Base-by-base conservation (phyloP, 108 stramenopile species). In the Cyclotella distinguenda region DNA sequence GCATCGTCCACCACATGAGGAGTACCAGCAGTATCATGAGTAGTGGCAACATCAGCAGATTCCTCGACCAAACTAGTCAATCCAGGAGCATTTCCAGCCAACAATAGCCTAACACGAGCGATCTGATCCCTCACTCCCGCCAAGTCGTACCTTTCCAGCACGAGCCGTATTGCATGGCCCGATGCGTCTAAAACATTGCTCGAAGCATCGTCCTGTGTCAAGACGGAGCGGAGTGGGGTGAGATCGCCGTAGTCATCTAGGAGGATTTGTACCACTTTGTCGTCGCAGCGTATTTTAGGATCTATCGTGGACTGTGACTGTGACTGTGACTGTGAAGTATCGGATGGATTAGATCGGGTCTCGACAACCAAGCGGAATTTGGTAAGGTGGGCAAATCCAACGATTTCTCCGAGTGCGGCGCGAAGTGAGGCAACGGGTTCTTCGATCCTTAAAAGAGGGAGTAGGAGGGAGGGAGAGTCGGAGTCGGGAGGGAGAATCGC, bases 211-310 rank as follows among this genome's bases (percentile, higher is more conserved):
- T 49, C 19, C n/a, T n/a, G n/a, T n/a, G n/a, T n/a, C n/a, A n/a
- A n/a, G n/a, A n/a, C n/a, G n/a, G n/a, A n/a, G n/a, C n/a, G n/a
- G n/a, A 78, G 11, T 7, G 49, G 5, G 11, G 80, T 59, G 16
- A 93, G 72, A 74, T 88, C 87, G 19, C 86, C 87, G 63, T 77
- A 93, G 21, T 93, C 92, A 53, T 93, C 87, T 23, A 93, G 56
- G 0, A 67, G 65, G 13, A 66, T n/a, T n/a, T n/a, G n/a, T n/a
- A n/a, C 16, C 39, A 63, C 36, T 19, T 75, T 58, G 8, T 68
- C 70, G 26, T 63, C 43, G 23, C 38, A 87, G 57, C 30, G 69
- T 83, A 56, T 77, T n/a, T n/a, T n/a, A n/a, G n/a, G n/a, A n/a
- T n/a, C n/a, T n/a, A n/a, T n/a, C n/a, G n/a, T 64, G 25, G 21